These are phyloP conservation scores for Solidago caesia DNA, from an alignment of 129 eudicot genomes.

Conservation along the genomic window DNA sequence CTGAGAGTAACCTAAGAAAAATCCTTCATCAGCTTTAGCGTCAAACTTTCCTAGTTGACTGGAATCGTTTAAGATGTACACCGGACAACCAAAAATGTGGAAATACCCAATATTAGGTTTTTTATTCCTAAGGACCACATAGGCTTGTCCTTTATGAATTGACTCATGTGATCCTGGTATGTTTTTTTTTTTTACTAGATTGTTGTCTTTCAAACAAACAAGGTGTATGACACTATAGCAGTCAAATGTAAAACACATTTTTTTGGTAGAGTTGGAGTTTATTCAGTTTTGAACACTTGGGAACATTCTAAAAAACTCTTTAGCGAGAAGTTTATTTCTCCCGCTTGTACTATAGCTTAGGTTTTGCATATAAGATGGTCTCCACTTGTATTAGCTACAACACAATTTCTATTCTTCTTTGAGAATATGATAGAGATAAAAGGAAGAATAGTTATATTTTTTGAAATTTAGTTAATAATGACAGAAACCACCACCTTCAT, in stretches of 20 bases:
- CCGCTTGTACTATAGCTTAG: not conserved
- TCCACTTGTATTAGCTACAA: not conserved
- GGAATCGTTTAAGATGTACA: too few species aligned
- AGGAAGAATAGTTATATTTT: not conserved
- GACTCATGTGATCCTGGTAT: conserved; percentile 98
- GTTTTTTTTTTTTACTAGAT: conserved; percentile 13
- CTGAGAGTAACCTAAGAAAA: too few species aligned
- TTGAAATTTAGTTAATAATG: not conserved
- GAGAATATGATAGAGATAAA: conserved; percentile 2
- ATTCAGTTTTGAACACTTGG: not conserved
- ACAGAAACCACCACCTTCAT: conserved; percentile 8
- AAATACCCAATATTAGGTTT: too few species aligned
- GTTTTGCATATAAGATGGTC: not conserved
- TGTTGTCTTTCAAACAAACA: not conserved
- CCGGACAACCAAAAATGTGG: too few species aligned
- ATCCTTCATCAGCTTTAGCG: too few species aligned
- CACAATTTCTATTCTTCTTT: not conserved
- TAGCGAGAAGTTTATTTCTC: not conserved
- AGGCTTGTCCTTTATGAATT: too few species aligned
- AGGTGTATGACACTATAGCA: not conserved
- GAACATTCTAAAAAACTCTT: not conserved
- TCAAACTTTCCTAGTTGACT: too few species aligned
- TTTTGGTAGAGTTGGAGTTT: conserved; percentile 17
- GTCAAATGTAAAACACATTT: not conserved
- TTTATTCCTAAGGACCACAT: too few species aligned